phyloP scores from a whole-genome alignment of 1,139 yeast species.

The Hyphopichia khmerensis region DNA sequence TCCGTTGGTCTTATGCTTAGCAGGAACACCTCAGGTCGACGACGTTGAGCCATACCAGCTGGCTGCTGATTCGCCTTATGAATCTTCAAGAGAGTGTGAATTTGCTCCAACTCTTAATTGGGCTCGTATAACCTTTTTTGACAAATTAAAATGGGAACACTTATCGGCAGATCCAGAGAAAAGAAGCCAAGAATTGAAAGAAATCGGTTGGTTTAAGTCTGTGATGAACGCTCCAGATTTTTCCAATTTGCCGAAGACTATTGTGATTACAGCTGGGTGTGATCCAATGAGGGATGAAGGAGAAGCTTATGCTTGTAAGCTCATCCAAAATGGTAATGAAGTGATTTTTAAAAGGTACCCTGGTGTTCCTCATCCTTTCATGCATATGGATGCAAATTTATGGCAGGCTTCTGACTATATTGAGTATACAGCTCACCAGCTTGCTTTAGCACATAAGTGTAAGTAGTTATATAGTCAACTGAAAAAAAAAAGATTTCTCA shows the following conservation, averaged over 20 bases:
- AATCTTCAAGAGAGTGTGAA: constrained; percentile 15
- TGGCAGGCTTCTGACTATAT: constrained; percentile 14
- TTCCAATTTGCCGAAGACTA: constrained; percentile 18
- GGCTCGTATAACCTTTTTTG: constrained; percentile 27
- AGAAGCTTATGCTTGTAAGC: constrained; percentile 23
- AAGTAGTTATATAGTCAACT: not conserved
- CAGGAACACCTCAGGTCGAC: constrained; percentile 29
- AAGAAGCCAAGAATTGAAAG: constrained; percentile 9
- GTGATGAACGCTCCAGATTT: constrained; percentile 19
- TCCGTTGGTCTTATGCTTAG: constrained; percentile 21
- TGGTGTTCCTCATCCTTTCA: constrained; percentile 26
- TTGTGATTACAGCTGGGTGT: constrained; percentile 24
- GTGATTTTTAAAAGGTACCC: constrained; percentile 15
- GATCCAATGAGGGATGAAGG: constrained; percentile 30
- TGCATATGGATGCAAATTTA: constrained; percentile 12
- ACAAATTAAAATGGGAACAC: constrained; percentile 20
- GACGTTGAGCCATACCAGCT: constrained; percentile 14
- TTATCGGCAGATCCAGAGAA: constrained; percentile 10
- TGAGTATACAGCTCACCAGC: constrained; percentile 16
- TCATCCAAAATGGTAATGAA: constrained; percentile 20
- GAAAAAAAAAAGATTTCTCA: too few species aligned
- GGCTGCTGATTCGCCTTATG: constrained; percentile 21
- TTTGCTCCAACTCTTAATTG: constrained; percentile 26
- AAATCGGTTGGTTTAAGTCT: constrained; percentile 19
- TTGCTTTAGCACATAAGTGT: constrained; percentile 15